phyloP scores from a whole-genome alignment of 352 stramenopile genomes.

The Blastocystis sp. region DNA sequence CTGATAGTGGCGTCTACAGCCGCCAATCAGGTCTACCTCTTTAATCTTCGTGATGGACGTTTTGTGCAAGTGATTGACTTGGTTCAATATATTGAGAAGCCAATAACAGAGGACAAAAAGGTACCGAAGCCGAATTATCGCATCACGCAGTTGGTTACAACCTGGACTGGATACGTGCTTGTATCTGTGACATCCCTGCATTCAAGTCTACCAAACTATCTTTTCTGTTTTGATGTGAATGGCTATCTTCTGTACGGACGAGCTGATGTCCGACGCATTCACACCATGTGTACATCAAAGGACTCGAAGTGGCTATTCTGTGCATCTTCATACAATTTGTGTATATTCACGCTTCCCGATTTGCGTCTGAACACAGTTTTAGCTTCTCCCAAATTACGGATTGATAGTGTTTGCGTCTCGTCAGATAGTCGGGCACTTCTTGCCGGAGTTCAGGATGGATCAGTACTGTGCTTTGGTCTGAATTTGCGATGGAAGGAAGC shows the following conservation, averaged over 20 bases:
- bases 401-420: slow-evolving; percentile 59
- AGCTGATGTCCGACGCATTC: slow-evolving; percentile 26
- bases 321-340: slow-evolving; percentile 46
- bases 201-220: slow-evolving; percentile 31
- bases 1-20: slow-evolving; percentile 50
- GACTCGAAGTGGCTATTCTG: slow-evolving; percentile 65
- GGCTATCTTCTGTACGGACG: slow-evolving; percentile 47
- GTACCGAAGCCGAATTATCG: slow-evolving; percentile 29
- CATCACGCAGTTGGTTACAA: slow-evolving; percentile 56
- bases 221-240: slow-evolving; percentile 66
- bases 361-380: slow-evolving; percentile 62
- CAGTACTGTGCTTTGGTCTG: slow-evolving; percentile 55
- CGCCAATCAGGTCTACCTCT: slow-evolving; percentile 49
- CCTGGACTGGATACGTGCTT: slow-evolving; percentile 62
- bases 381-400: slow-evolving; percentile 14
- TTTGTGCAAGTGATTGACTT: slow-evolving; percentile 65
- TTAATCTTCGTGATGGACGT: slow-evolving; percentile 59
- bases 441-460: slow-evolving; percentile 25
- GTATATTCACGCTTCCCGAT: slow-evolving; percentile 65
- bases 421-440: slow-evolving; percentile 40
- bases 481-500: slow-evolving; percentile 55
- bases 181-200: slow-evolving; percentile 14
- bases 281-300: slow-evolving; percentile 46
- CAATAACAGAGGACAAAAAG: slow-evolving; percentile 20
- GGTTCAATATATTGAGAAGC: slow-evolving; percentile 5